Conservation (phyloP, 2,329 filamentous ascomycete species). For the Stagonosporopsis rhizophila region DNA sequence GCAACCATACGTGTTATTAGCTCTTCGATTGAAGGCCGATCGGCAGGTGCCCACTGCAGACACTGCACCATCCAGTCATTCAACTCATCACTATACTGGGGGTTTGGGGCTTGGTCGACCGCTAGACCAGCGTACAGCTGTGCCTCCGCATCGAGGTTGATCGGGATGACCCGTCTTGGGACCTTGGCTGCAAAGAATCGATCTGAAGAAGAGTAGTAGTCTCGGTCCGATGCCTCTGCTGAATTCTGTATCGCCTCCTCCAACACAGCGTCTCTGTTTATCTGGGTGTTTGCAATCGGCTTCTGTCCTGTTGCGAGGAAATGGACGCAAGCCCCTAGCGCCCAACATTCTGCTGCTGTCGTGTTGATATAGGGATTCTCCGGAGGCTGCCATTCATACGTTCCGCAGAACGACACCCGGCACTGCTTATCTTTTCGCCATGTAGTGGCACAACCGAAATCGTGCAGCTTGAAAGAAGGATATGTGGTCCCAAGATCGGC, state of each 20-base stretch:
- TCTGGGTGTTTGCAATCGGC: constrained; percentile 21
- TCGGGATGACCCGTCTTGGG: constrained; percentile 28
- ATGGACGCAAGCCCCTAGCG: constrained; percentile 41
- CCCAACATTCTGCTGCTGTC: constrained; percentile 40
- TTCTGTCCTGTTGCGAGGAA: constrained; percentile 33
- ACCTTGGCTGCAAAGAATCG: constrained; percentile 27
- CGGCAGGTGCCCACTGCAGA: constrained; percentile 13
- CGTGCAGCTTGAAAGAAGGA: constrained; percentile 37
- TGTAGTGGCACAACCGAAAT: constrained; percentile 30
- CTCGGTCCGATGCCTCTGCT: not conserved
- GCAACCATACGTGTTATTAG: constrained; percentile 25
- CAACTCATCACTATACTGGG: constrained; percentile 35
- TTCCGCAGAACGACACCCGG: constrained; percentile 20
- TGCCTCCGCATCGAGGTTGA: constrained; percentile 30
- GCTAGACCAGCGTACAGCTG: constrained; percentile 17
- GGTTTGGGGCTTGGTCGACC: constrained; percentile 2
- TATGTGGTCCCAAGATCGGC: constrained; percentile 31
- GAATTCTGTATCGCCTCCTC: constrained; percentile 1
- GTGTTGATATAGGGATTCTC: constrained; percentile 40
- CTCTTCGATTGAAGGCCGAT: constrained; percentile 17
- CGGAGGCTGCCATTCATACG: constrained; percentile 39
- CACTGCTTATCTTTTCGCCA: constrained; percentile 7
- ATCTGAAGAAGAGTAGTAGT: not conserved
- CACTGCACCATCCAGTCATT: constrained; percentile 36
- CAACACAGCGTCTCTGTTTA: not conserved